Evolutionary conservation across 208 protist genomes (phyloP), one percentile per base, ranked within the genome.

Genomic region (Leishmania major): DNA sequence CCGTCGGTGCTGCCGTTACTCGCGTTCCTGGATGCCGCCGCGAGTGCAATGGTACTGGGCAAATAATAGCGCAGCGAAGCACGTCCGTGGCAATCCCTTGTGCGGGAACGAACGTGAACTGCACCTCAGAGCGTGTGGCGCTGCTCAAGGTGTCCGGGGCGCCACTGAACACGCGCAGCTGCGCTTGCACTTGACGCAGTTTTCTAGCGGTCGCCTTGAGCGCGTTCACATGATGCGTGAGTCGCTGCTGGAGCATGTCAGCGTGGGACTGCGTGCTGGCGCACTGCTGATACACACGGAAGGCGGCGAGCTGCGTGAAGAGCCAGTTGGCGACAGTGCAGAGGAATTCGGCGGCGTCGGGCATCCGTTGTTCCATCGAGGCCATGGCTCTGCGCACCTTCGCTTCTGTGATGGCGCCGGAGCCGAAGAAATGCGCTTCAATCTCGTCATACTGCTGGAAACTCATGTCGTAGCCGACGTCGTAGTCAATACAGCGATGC

Each of bases 321-420:
- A 89, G 62, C 91, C 91, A 94, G 37, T 90, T 83, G 37, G 77
- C 86, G 25, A 92, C 77, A 31, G 85, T 69, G 10, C 78, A 69
- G 25, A 90, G 47, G 2, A 87, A 28, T 28, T 82, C 66, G 37
- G 49, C 19, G n/a, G 72, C 35, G 7, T 77, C 72, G 40, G 60
- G 17, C 59, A 60, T 62, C 22, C 79, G 51, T 11, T 51, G 59
- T 19, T 76, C n/a, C 62, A 79, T 78, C 10, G 31, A 77, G 10
- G 25, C 53, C 28, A 78, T 43, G 25, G 78, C 66, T 15, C 47
- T 66, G 25, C 69, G 81, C 15, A 93, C 59, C 59, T 88, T 82
- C 3, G 77, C 83, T 11, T 75, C 76, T 17, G 83, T 78, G 66
- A 86, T 79, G 15, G 62, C 76, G 6, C 79, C 45, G 37, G 73